Conservation (phyloP, 2,329 filamentous ascomycete genomes). For the Clarireedia sp. region DNA sequence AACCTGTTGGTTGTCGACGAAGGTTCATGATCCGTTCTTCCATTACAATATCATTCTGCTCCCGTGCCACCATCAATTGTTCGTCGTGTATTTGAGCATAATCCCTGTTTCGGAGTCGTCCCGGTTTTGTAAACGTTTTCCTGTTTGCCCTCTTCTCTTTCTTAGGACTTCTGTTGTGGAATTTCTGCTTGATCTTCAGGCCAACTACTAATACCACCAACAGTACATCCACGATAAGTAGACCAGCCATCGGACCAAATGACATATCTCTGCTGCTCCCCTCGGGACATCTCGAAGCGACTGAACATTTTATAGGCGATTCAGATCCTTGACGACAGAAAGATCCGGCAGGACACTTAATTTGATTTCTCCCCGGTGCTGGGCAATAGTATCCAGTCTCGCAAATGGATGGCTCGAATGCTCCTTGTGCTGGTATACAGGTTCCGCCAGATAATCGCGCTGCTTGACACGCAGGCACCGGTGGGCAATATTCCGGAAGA, state of each 20-base stretch:
- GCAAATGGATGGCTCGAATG: conserved; percentile 45
- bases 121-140: conserved; percentile 14
- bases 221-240: conserved; percentile 35
- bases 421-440: conserved; percentile 15
- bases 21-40: conserved; percentile 11
- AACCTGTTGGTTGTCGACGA: conserved; percentile 16
- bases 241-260: background rate
- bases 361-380: conserved; percentile 32
- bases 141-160: conserved; percentile 20
- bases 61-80: conserved; percentile 6
- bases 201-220: conserved; percentile 31
- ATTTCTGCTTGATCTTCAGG: background rate
- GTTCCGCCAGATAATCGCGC: conserved; percentile 13
- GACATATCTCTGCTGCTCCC: conserved; percentile 35
- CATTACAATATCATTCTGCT: conserved; percentile 13
- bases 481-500: conserved; percentile 24
- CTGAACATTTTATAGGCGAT: conserved; percentile 39
- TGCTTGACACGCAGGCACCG: conserved; percentile 15
- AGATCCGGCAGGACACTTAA: conserved; percentile 38
- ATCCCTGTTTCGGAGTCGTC: conserved; percentile 26
- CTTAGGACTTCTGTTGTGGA: background rate
- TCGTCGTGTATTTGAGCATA: conserved; percentile 21
- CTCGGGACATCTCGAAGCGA: conserved; percentile 39
- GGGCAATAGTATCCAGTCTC: conserved; percentile 43
- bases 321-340: conserved; percentile 45